Conservation (phyloP, 345 rosid genomes). For the Arabis alpina region DNA sequence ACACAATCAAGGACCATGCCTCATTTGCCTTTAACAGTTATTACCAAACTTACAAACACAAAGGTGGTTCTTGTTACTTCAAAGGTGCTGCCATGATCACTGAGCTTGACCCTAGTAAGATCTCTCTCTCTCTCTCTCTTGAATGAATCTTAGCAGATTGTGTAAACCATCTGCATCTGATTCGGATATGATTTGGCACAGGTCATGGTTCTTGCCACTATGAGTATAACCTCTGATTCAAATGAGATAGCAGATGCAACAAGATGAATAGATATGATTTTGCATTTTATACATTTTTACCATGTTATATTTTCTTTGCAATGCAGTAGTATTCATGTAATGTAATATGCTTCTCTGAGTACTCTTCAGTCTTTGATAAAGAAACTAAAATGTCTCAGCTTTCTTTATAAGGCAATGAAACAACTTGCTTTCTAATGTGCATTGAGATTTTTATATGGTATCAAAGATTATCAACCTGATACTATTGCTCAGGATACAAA, state of each 20-base stretch:
- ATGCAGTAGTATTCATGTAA: background rate
- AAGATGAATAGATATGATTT: constrained; percentile 30
- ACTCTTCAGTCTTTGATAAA: constrained; percentile 5
- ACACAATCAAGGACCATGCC: constrained; percentile 70
- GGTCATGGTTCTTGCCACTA: constrained; percentile 43
- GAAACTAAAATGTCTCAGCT: constrained; percentile 1
- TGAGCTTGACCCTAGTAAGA: constrained; percentile 78
- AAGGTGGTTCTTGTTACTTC: constrained; percentile 82
- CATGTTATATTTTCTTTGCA: constrained; percentile 11
- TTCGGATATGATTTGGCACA: constrained; percentile 18
- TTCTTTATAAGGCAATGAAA: constrained; percentile 7
- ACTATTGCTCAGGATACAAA: too few species aligned
- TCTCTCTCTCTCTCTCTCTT: constrained; percentile 10
- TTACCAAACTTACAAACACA: constrained; percentile 63
- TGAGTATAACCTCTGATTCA: constrained; percentile 38
- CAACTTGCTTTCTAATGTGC: constrained; percentile 15
- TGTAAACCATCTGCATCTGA: constrained; percentile 19
- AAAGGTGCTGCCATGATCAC: constrained; percentile 76
- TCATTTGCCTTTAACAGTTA: constrained; percentile 82
- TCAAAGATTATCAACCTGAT: background rate
- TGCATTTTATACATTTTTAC: constrained; percentile 6
- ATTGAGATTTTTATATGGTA: background rate
- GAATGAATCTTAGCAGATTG: constrained; percentile 1
- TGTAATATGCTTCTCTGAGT: constrained; percentile 2
- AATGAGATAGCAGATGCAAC: background rate